These are phyloP conservation scores for Acanthochlamys bracteata DNA, from an alignment of 106 monocot genomes.

Conservation along the genomic window DNA sequence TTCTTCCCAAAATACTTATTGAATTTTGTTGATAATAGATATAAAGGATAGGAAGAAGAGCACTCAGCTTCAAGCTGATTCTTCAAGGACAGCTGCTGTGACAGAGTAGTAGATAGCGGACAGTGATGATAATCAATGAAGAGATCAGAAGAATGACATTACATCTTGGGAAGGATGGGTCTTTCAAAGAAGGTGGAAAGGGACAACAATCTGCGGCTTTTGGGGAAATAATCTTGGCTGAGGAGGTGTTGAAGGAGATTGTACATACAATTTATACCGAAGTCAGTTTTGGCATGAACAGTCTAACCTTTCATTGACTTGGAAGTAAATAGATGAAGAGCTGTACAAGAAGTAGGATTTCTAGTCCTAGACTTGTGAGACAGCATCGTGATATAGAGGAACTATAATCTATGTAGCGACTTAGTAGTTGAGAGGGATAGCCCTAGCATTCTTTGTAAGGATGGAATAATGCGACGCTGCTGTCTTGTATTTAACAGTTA, in stretches of 20 bases:
- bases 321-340: not conserved
- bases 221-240: not conserved
- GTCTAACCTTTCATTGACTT: not conserved
- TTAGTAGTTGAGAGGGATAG: no score
- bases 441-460: no score
- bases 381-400: no score
- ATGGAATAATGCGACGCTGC: no score
- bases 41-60: not conserved
- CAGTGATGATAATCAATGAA: not conserved
- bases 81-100: not conserved
- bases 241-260: not conserved
- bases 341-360: no score
- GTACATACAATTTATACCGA: no score
- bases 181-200: not conserved
- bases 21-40: not conserved
- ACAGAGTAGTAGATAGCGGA: not conserved
- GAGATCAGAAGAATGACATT: not conserved
- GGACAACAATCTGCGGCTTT: not conserved
- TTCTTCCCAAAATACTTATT: not conserved
- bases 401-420: no score
- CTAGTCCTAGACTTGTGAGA: no score
- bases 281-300: not conserved
- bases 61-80: not conserved
- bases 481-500: no score
- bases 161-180: not conserved